These are phyloP conservation scores for Aureobasidium sp. DNA, from an alignment of 2,329 filamentous ascomycete species.

Conservation along the genomic window DNA sequence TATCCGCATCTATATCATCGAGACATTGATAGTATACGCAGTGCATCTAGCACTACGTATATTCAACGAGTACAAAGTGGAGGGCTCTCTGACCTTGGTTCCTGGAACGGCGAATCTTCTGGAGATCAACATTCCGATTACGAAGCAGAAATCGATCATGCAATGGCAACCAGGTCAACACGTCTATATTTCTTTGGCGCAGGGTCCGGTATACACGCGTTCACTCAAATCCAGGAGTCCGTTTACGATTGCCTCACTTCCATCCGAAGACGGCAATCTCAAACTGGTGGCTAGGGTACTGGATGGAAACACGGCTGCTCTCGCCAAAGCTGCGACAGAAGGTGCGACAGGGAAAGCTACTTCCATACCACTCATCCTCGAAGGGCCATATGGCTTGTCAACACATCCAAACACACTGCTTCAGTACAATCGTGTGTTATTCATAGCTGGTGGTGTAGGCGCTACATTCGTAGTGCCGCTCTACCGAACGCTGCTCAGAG, in stretches of 20 bases:
- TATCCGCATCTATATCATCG: constrained; percentile 44
- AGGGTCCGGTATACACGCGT: not conserved
- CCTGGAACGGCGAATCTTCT: constrained; percentile 33
- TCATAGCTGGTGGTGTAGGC: constrained; percentile 77
- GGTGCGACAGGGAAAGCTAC: constrained; percentile 31
- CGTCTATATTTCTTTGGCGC: constrained; percentile 31
- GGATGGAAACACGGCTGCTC: constrained; percentile 37
- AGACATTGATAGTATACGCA: constrained; percentile 39
- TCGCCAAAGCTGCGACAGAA: constrained; percentile 42
- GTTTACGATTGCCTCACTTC: constrained; percentile 39
- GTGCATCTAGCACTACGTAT: constrained; percentile 34
- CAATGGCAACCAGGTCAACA: constrained; percentile 38
- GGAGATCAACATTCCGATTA: constrained; percentile 32
- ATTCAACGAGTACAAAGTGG: constrained; percentile 25
- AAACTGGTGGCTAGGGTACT: constrained; percentile 36
- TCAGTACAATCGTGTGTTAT: constrained; percentile 54
- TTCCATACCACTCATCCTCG: constrained; percentile 48
- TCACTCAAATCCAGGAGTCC: constrained; percentile 32
- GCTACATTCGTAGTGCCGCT: constrained; percentile 70
- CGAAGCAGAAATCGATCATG: constrained; percentile 8
- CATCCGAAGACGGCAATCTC: constrained; percentile 32
- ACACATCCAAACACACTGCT: constrained; percentile 47
- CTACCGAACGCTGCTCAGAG: constrained; percentile 49
- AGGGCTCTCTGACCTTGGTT: constrained; percentile 31
- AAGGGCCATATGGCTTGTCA: constrained; percentile 64